Evolutionary conservation across 305 asterid genomes (phyloP), one percentile per base, ranked within the genome.

Genomic region (Withania somnifera): DNA sequence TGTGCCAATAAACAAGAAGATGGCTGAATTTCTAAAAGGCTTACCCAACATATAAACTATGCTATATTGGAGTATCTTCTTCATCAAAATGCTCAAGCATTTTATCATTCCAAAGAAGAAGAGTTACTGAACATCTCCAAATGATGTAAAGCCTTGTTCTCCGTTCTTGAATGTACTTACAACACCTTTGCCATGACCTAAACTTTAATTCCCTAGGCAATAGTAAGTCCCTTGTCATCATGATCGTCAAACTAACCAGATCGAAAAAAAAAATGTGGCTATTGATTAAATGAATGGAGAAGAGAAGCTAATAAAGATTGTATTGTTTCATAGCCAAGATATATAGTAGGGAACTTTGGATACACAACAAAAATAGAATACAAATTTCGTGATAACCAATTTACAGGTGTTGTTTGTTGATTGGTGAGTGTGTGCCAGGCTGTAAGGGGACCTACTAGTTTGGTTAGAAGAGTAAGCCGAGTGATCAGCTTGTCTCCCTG

Each of bases 111-210:
- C 83, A 86, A 6, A 88, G 84, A 61, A 94, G 86, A 30, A 94
- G 97, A 79, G 85, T 85, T 7, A 91, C 78, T 0, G 91, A 90
- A 86, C 98, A 94, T 86, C 87, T 90, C 98, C 98, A 94, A 9
- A 94, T 83, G 67, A 94, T 94, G 87, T 94, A 90, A 71, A 94
- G 66, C 19, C 96, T 87, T 8, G 98, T 94, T 79, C 95, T 85
- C 66, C 88, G 91, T 88, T 92, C 98, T 83, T 91, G 96, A 56
- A 92, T 83, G 89, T 84, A 91, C 77, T 89, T 88, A 9, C 95
- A 84, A 42, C 94, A 92, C 87, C 89, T 90, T 15, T 71, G 82
- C 92, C 92, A 86, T 9, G 91, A 78, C 67, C 78, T 84, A 53
- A 88, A 54, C 87, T 88, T 89, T 28, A 79, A 78, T 17, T 54